A percentile compares a stretch with the other conserved stretches of the same genome.
Evolutionary conservation across 805 yeast genomes (phyloP).

Genomic region (Clavispora phyllophila): DNA sequence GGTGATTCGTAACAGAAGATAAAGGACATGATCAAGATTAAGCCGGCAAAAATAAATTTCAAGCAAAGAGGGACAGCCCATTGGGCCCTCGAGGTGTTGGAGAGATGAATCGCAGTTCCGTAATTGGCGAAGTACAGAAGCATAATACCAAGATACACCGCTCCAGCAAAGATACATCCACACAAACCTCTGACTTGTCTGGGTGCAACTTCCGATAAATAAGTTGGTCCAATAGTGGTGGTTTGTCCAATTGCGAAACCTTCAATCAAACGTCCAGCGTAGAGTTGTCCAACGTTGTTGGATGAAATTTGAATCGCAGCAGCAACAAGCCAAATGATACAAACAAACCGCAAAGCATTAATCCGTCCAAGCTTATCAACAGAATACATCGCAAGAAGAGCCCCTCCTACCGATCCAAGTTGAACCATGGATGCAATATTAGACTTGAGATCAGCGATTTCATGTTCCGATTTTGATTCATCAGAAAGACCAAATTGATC

Average conservation of each 20-base stretch:
- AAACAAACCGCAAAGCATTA: constrained; percentile 40
- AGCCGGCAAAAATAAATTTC: constrained; percentile 46
- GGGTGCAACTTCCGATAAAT: constrained; percentile 51
- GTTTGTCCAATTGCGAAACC: constrained; percentile 57
- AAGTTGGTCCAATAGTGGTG: constrained; percentile 49
- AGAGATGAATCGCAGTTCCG: constrained; percentile 46
- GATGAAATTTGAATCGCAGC: constrained; percentile 47
- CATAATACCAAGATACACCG: constrained; percentile 52
- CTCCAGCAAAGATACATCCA: constrained; percentile 51
- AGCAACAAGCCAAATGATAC: constrained; percentile 35
- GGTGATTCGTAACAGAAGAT: constrained; percentile 45
- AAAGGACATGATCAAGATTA: constrained; percentile 37
- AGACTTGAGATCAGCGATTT: constrained; percentile 44
- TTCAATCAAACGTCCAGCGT: constrained; percentile 51
- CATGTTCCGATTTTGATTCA: constrained; percentile 23
- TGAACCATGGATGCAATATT: constrained; percentile 58
- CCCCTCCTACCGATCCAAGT: constrained; percentile 51
- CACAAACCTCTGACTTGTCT: constrained; percentile 47
- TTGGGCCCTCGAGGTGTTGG: constrained; percentile 31
- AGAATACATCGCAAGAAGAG: constrained; percentile 42
- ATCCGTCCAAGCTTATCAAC: constrained; percentile 51
- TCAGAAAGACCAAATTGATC: constrained; percentile 42
- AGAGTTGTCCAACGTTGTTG: constrained; percentile 42
- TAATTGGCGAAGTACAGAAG: constrained; percentile 44
- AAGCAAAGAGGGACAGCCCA: constrained; percentile 52